These are phyloP conservation scores for Furcasterigmium sp. DNA, from an alignment of 2,329 filamentous ascomycete genomes.

Conservation along the genomic window DNA sequence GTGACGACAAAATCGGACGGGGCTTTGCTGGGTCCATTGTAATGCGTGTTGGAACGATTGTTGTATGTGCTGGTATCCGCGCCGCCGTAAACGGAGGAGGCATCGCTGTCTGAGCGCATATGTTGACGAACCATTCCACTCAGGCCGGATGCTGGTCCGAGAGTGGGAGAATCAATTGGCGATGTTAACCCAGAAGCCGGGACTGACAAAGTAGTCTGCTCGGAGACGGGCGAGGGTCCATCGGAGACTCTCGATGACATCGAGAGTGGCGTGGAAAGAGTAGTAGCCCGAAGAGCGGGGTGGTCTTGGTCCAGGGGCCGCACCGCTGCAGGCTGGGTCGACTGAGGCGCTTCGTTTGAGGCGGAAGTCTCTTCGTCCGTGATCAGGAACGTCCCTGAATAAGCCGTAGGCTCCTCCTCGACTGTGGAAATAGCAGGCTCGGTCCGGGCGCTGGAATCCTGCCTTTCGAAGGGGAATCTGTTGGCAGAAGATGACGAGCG, in stretches of 20 bases:
- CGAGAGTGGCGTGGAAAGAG: slow-evolving; percentile 37
- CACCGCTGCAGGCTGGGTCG: slow-evolving; percentile 20
- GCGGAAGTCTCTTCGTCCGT: slow-evolving; percentile 20
- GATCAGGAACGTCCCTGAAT: slow-evolving; percentile 34
- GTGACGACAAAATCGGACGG: slow-evolving; percentile 25
- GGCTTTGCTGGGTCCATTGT: slow-evolving; percentile 4
- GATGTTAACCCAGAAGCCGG: slow-evolving; percentile 17
- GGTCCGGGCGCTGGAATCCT: slow-evolving; percentile 3
- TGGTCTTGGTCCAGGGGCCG: slow-evolving; percentile 49
- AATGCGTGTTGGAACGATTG: slow-evolving; percentile 23
- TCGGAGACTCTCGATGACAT: slow-evolving; percentile 21
- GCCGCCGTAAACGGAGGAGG: slow-evolving; percentile 70
- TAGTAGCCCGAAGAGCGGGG: slow-evolving; percentile 43
- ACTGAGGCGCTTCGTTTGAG: neutral
- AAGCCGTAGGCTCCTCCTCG: slow-evolving; percentile 22
- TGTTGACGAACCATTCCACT: slow-evolving; percentile 82
- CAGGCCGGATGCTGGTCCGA: slow-evolving; percentile 66
- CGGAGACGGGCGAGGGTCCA: slow-evolving; percentile 21
- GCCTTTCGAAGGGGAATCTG: slow-evolving; percentile 26
- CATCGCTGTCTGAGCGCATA: slow-evolving; percentile 72
- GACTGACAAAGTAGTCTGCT: slow-evolving; percentile 12
- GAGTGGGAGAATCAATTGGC: slow-evolving; percentile 68
- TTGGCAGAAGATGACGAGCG: slow-evolving; percentile 41
- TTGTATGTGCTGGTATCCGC: slow-evolving; percentile 27
- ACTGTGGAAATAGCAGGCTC: slow-evolving; percentile 21